Conservation (phyloP, 2,329 filamentous ascomycete genomes). For the Parafenestella ontariensis region DNA sequence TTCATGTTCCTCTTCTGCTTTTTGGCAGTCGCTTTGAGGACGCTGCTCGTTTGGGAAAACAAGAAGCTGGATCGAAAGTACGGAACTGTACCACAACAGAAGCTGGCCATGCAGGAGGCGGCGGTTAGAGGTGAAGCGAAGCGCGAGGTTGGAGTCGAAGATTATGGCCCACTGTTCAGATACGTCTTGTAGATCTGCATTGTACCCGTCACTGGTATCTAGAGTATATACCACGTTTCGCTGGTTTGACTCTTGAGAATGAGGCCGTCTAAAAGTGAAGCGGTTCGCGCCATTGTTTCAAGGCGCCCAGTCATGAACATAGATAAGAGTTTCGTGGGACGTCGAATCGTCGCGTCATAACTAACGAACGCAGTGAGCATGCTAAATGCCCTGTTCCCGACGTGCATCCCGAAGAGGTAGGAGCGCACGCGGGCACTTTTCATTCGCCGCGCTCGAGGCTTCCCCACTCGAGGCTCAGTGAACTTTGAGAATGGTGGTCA, state of each 20-base stretch:
- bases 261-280: no score
- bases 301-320: not conserved
- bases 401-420: not conserved
- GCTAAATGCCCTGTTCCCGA: not conserved
- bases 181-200: conserved; percentile 34
- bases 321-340: not conserved
- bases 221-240: no score
- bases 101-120: conserved; percentile 24
- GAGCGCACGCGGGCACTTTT: conserved; percentile 3
- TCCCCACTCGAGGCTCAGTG: not conserved
- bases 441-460: not conserved
- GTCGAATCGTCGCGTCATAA: not conserved
- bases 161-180: conserved; percentile 43
- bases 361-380: not conserved
- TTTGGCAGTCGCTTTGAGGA: conserved; percentile 36
- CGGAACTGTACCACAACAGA: conserved; percentile 40
- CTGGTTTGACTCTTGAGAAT: no score
- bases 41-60: conserved; percentile 48
- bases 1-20: conserved; percentile 49
- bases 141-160: conserved; percentile 36
- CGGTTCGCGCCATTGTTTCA: no score
- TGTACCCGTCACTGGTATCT: not conserved
- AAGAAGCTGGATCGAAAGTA: conserved; percentile 43
- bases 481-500: not conserved
- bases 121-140: conserved; percentile 17